Evolutionary conservation across 192 early-diverging fungal species (phyloP), one percentile per base, ranked within the genome.

Genomic region (Chytriomyces hyalinus): DNA sequence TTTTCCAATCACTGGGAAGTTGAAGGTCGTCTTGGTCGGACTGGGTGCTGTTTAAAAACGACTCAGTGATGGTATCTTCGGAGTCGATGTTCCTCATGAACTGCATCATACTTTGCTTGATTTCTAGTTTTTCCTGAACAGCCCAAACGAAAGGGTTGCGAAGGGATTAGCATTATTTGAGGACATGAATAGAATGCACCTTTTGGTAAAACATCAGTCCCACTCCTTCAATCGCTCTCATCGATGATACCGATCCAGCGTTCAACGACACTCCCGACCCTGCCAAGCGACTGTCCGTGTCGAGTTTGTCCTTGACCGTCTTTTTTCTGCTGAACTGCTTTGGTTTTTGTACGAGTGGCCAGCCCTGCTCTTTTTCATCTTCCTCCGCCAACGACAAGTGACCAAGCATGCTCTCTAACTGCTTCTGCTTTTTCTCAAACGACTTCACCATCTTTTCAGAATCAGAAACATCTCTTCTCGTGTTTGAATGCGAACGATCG

Each of bases 81-180:
- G 53, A 57, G 13, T 57, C 53, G 20, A 57, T 57, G 20, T 57
- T 57, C 53, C 53, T 57, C 53, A 57, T 57, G 53, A 57, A 57
- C 20, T 57, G 53, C 53, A 57, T 57, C 53, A 57, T 57, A 57
- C 53, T 57, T 57, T 57, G 53, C 53, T 57, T 57, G 13, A 57
- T 20, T 13, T 57, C 53, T 3, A n/a, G 15, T 2, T 20, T 13
- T 57, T 57, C 53, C 53, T 57, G 36, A 36, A 36, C 36, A 36
- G 36, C 36, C 36, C 3, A 36, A 36, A 36, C 36, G 1, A 2
- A 36, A 36, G 36, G 36, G 36, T 36, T 3, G 36, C 36, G 36
- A 36, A 36, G 36, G 2, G 36, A 36, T 36, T 36, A 36, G 36
- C 36, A 2, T 36, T 36, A 36, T 36, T 36, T 36, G 36, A 36